Percentiles rank a stretch among this genome's conserved stretches.
phyloP scores from a whole-genome alignment of 2,329 filamentous ascomycete genomes.

The Trichoderma brevicompactum region DNA sequence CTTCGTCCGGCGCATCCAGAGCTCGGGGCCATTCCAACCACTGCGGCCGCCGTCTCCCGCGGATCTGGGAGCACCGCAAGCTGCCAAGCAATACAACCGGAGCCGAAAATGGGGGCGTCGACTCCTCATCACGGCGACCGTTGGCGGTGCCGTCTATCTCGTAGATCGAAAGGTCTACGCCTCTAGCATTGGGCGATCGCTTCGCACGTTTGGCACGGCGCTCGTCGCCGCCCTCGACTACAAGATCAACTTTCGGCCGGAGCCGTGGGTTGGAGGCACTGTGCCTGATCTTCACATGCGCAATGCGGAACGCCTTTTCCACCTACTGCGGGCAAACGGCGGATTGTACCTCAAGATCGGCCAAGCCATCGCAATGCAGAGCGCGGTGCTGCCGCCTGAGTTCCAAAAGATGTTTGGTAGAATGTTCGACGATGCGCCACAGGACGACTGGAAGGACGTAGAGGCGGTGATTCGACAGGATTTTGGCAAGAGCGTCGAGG shows the following conservation, averaged over 20 bases:
- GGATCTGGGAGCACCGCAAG: constrained; percentile 72
- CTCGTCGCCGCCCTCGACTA: constrained; percentile 87
- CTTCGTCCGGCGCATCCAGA: constrained; percentile 38
- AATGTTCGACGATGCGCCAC: constrained; percentile 98
- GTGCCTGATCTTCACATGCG: constrained; percentile 80
- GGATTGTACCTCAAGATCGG: constrained; percentile 97
- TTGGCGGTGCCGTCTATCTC: constrained; percentile 66
- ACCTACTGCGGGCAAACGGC: constrained; percentile 82
- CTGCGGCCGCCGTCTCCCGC: constrained; percentile 77
- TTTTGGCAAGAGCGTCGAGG: constrained; percentile 83
- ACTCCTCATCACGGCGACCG: constrained; percentile 63
- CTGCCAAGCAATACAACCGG: constrained; percentile 72
- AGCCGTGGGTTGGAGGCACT: constrained; percentile 73
- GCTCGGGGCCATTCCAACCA: constrained; percentile 59
- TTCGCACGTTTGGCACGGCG: constrained; percentile 80
- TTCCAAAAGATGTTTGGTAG: constrained; percentile 94
- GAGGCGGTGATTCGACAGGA: constrained; percentile 85
- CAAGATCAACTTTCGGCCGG: constrained; percentile 89
- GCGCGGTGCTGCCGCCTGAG: constrained; percentile 86
- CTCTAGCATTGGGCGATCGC: constrained; percentile 74
- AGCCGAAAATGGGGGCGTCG: constrained; percentile 78
- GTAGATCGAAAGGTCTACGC: constrained; percentile 78
- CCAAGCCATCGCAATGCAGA: constrained; percentile 98
- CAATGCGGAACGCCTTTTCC: constrained; percentile 81
- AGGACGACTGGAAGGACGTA: constrained; percentile 85